Conservation (phyloP, 1,284 basidiomycete species). For the Mycosarcoma mackinlayi region DNA sequence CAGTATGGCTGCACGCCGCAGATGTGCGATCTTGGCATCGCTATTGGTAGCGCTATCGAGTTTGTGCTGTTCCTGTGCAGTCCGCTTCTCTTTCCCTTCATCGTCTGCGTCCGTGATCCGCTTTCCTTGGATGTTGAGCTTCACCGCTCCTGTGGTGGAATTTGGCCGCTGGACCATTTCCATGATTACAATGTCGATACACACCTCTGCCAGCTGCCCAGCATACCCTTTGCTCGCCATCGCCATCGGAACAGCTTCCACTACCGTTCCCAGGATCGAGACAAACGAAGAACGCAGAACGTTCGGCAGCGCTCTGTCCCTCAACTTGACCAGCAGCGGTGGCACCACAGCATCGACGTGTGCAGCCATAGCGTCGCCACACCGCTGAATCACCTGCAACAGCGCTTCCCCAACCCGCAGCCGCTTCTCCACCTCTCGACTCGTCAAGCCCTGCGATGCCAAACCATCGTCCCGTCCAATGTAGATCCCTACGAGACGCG, state of each 20-base stretch:
- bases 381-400: constrained; percentile 79
- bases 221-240: constrained; percentile 45
- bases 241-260: constrained; percentile 58
- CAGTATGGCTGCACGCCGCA: constrained; percentile 61
- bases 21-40: constrained; percentile 57
- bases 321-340: constrained; percentile 53
- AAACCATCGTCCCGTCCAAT: constrained; percentile 47
- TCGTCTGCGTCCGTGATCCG: constrained; percentile 12
- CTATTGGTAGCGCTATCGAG: constrained; percentile 42
- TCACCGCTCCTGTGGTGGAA: constrained; percentile 5
- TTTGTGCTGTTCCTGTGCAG: constrained; percentile 24
- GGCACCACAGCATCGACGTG: constrained; percentile 46
- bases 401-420: constrained; percentile 90
- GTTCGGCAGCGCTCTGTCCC: constrained; percentile 52
- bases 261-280: constrained; percentile 61
- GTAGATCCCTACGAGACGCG: constrained; percentile 52
- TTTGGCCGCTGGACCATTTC: constrained; percentile 41
- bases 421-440: constrained; percentile 79
- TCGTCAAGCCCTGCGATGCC: constrained; percentile 16
- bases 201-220: constrained; percentile 37
- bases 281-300: constrained; percentile 61
- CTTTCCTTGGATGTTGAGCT: constrained; percentile 36
- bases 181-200: constrained; percentile 55
- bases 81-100: constrained; percentile 20
- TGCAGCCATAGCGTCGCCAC: constrained; percentile 78